These are phyloP conservation scores for Mycena sanguinolenta DNA, from an alignment of 768 basidiomycete species.

Conservation along the genomic window DNA sequence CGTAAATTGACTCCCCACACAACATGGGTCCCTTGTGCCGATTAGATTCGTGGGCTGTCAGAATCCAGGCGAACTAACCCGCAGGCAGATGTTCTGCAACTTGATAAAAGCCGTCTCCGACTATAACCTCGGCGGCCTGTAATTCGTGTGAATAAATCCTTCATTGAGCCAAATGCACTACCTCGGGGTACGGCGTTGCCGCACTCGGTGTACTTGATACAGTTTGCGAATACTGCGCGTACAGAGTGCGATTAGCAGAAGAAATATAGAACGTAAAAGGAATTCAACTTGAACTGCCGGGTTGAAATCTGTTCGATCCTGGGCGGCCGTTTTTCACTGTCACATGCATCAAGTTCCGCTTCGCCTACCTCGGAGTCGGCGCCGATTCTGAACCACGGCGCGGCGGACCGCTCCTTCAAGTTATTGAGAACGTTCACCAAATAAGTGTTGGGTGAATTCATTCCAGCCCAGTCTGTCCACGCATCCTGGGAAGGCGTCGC, in stretches of 20 bases:
- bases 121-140: conserved; percentile 55
- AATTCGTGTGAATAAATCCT: neutral
- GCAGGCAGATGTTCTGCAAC: conserved; percentile 54
- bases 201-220: conserved; percentile 52
- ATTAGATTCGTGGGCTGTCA: neutral
- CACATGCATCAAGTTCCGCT: neutral
- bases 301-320: conserved; percentile 57
- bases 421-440: conserved; percentile 56
- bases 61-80: conserved; percentile 35
- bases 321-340: neutral
- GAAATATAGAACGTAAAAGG: no score
- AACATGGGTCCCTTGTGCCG: conserved; percentile 53
- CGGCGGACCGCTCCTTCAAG: conserved; percentile 50
- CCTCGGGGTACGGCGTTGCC: conserved; percentile 58
- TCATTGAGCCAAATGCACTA: neutral
- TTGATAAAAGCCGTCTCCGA: conserved; percentile 58
- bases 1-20: conserved; percentile 65
- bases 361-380: conserved; percentile 42
- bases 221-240: conserved; percentile 49
- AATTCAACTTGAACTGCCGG: conserved; percentile 49
- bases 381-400: conserved; percentile 56
- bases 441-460: conserved; percentile 52
- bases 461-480: conserved; percentile 63
- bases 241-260: neutral
- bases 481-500: conserved; percentile 47